phyloP scores from a whole-genome alignment of 805 yeast species.

The Suhomyces canberraensis region DNA sequence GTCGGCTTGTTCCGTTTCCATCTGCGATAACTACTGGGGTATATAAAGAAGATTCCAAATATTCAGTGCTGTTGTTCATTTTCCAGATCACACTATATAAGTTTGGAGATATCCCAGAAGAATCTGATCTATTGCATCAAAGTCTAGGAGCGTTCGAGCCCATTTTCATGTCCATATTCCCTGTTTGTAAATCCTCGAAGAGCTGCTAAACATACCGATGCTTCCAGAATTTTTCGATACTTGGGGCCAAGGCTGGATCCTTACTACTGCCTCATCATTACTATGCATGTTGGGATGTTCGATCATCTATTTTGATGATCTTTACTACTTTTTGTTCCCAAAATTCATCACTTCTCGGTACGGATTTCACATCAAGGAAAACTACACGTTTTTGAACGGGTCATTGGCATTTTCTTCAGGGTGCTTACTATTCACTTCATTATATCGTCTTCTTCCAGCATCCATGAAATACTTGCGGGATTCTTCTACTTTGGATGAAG shows the following conservation, averaged over 20 bases:
- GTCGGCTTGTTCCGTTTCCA: too few species aligned
- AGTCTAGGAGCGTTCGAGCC: too few species aligned
- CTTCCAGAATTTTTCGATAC: slow-evolving; percentile 1
- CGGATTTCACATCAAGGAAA: slow-evolving; percentile 54
- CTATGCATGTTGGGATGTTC: slow-evolving; percentile 72
- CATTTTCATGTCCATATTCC: too few species aligned
- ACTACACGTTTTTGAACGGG: slow-evolving; percentile 64
- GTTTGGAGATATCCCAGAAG: too few species aligned
- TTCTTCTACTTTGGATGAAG: slow-evolving; percentile 8
- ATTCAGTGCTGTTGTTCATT: too few species aligned
- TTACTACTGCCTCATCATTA: slow-evolving; percentile 61
- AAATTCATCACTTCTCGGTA: slow-evolving; percentile 34
- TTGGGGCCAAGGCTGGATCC: slow-evolving; percentile 56
- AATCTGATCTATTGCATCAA: too few species aligned
- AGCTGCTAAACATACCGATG: slow-evolving; percentile 1
- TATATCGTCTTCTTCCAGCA: slow-evolving; percentile 75
- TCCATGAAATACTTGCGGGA: slow-evolving; percentile 45
- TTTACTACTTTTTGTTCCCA: slow-evolving; percentile 44
- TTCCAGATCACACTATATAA: too few species aligned
- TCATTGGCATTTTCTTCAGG: slow-evolving; percentile 81
- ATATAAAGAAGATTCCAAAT: too few species aligned
- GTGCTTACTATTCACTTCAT: slow-evolving; percentile 73
- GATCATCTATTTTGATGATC: slow-evolving; percentile 58
- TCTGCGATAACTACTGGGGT: too few species aligned
- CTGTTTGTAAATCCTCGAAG: too few species aligned